A percentile compares a stretch with the other conserved stretches of the same genome.
phyloP scores from a whole-genome alignment of 805 yeast species.

The Helenozyma rhizophorensis region DNA sequence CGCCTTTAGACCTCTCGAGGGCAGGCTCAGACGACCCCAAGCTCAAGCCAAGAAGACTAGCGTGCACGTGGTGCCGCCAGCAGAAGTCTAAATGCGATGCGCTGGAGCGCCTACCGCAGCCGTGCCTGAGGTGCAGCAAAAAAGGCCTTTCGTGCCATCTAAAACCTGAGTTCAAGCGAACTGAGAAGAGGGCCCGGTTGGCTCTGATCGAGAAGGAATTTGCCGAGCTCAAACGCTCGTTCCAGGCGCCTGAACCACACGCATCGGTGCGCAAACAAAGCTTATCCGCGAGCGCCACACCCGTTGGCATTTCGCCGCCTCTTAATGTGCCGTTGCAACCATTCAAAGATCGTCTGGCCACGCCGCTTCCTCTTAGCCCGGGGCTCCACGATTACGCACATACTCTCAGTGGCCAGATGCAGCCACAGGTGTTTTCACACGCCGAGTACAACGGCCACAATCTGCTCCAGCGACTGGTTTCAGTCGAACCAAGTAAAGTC shows the following conservation, averaged over 20 bases:
- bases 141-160: constrained; percentile 67
- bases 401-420: too few species aligned
- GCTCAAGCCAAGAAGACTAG: constrained; percentile 52
- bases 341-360: too few species aligned
- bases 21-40: constrained; percentile 7
- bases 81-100: constrained; percentile 94
- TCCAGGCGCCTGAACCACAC: constrained; percentile 33
- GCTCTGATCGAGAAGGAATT: constrained; percentile 83
- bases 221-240: constrained; percentile 57
- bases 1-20: not conserved
- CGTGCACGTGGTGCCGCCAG: constrained; percentile 95
- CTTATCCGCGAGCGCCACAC: too few species aligned
- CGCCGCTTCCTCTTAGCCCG: not conserved
- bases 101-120: constrained; percentile 62
- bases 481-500: too few species aligned
- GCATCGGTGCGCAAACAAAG: constrained; percentile 13
- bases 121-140: constrained; percentile 79
- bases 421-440: too few species aligned
- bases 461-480: too few species aligned
- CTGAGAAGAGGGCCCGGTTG: constrained; percentile 79
- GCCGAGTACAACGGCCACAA: too few species aligned
- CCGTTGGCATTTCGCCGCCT: too few species aligned
- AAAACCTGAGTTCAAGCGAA: constrained; percentile 79
- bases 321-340: too few species aligned
- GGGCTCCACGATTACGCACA: not conserved